phyloP scores from a whole-genome alignment of 768 basidiomycete species.

The Tricholoma terreum region DNA sequence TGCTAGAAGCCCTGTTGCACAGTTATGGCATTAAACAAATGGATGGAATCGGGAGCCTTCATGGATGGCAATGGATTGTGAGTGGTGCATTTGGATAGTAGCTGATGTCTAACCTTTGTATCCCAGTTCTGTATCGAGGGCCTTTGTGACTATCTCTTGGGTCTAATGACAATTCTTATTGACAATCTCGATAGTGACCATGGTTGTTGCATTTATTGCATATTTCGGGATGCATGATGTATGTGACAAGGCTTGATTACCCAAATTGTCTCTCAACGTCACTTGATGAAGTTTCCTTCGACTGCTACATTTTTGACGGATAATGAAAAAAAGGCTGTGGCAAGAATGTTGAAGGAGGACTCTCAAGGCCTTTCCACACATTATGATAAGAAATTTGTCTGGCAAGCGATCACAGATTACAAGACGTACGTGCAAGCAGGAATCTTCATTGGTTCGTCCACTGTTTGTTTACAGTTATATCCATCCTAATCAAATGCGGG shows the following conservation, averaged over 20 bases:
- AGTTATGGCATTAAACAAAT: slow-evolving; percentile 46
- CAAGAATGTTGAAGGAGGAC: slow-evolving; percentile 43
- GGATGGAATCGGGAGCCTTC: slow-evolving; percentile 36
- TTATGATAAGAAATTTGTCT: slow-evolving; percentile 42
- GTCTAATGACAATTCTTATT: background rate
- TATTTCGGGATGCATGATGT: slow-evolving; percentile 58
- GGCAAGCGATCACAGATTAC: slow-evolving; percentile 47
- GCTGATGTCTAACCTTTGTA: background rate
- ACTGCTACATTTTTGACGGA: slow-evolving; percentile 54
- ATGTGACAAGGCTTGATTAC: slow-evolving; percentile 10
- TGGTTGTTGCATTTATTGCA: slow-evolving; percentile 38
- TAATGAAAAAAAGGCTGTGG: slow-evolving; percentile 37
- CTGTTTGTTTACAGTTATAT: background rate
- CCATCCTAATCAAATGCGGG: background rate
- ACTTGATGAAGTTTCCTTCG: slow-evolving; percentile 44
- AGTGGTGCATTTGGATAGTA: slow-evolving; percentile 9
- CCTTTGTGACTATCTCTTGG: slow-evolving; percentile 18
- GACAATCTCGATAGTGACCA: slow-evolving; percentile 21
- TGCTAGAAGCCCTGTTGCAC: too few species aligned
- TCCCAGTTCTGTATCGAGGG: slow-evolving; percentile 46
- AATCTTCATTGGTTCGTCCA: slow-evolving; percentile 39
- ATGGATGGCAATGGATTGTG: slow-evolving; percentile 53
- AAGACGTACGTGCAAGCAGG: slow-evolving; percentile 38
- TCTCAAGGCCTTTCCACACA: slow-evolving; percentile 43
- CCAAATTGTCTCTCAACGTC: background rate